Conservation (phyloP, 306 rosid genomes). For the Senna tora region DNA sequence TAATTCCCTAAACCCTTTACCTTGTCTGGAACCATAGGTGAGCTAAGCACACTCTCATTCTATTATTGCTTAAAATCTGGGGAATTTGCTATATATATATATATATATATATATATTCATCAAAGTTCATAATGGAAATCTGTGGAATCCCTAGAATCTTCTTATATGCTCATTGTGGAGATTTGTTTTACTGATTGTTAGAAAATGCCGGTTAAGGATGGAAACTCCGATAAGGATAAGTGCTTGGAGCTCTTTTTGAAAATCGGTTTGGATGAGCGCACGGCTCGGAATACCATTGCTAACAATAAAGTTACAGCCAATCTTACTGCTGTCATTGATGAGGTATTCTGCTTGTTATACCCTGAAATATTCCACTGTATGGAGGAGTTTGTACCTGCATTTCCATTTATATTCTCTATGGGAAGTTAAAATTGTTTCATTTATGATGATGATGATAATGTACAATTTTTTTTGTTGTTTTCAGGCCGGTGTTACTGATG, state of each 20-base stretch:
- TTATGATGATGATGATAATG: not conserved
- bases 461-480: not conserved
- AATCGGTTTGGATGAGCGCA: constrained; percentile 81
- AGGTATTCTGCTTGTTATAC: constrained; percentile 43
- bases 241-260: constrained; percentile 63
- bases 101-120: no score
- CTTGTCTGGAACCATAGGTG: not conserved
- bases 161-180: not conserved
- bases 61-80: not conserved
- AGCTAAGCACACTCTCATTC: not conserved
- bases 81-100: not conserved
- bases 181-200: not conserved
- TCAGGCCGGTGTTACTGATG: constrained; percentile 74
- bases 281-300: constrained; percentile 81
- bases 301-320: constrained; percentile 78
- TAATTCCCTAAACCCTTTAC: not conserved
- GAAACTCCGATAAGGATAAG: constrained; percentile 67
- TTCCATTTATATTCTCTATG: constrained; percentile 15
- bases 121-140: not conserved
- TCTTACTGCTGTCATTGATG: constrained; percentile 74
- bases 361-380: not conserved
- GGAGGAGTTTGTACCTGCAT: not conserved
- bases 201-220: constrained; percentile 61
- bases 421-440: not conserved
- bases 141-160: not conserved